phyloP scores from a whole-genome alignment of 2,329 filamentous ascomycete genomes.

The Hymenoscyphus repandus region DNA sequence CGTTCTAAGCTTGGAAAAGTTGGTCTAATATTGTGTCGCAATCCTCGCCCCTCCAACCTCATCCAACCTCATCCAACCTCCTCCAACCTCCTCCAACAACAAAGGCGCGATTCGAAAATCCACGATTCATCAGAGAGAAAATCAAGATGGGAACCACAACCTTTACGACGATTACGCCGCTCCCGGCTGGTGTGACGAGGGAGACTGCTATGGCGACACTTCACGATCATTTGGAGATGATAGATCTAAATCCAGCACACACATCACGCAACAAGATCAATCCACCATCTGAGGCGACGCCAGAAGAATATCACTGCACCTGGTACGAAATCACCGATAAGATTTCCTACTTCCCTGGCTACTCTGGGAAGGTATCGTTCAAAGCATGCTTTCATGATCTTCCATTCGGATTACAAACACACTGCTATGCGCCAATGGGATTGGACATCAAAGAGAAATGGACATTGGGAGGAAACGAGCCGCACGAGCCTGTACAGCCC shows the following conservation, averaged over 20 bases:
- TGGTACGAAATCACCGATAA: constrained; percentile 80
- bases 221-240: constrained; percentile 72
- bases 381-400: constrained; percentile 75
- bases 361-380: constrained; percentile 64
- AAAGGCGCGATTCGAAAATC: no score
- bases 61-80: neutral
- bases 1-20: no score
- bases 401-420: constrained; percentile 67
- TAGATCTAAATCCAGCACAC: constrained; percentile 53
- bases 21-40: no score
- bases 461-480: constrained; percentile 65
- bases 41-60: no score
- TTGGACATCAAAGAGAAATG: constrained; percentile 74
- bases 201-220: constrained; percentile 69
- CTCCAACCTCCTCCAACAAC: no score
- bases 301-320: constrained; percentile 63
- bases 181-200: constrained; percentile 63
- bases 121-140: neutral
- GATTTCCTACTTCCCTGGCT: constrained; percentile 67
- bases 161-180: constrained; percentile 73
- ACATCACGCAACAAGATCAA: constrained; percentile 62
- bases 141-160: constrained; percentile 60
- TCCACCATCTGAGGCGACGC: constrained; percentile 59
- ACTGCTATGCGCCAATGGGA: constrained; percentile 76
- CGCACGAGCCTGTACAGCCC: constrained; percentile 61